A percentile compares a stretch with the other conserved stretches of the same genome.
Evolutionary conservation across 345 rosid genomes (phyloP).

Genomic region (Syzygium aromaticum): DNA sequence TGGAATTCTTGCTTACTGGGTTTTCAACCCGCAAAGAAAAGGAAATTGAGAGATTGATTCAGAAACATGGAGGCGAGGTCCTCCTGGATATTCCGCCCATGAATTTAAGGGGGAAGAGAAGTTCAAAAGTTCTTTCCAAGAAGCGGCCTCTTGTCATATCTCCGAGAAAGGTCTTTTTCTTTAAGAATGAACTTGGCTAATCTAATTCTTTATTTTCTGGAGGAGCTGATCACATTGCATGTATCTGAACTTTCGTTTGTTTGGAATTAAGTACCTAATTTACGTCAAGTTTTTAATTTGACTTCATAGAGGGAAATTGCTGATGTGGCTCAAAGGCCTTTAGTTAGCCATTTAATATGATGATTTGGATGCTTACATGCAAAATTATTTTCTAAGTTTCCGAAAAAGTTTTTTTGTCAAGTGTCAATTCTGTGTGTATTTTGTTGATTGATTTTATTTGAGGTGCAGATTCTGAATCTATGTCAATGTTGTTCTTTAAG

Average conservation of each 20-base stretch:
- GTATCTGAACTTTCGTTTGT: neutral
- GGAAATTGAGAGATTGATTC: slow-evolving; percentile 35
- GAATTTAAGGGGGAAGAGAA: slow-evolving; percentile 19
- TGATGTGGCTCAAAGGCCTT: neutral
- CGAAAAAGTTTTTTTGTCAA: neutral
- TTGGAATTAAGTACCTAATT: neutral
- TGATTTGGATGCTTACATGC: neutral
- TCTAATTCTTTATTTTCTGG: neutral
- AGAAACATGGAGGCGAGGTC: slow-evolving; percentile 44
- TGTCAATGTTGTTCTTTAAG: neutral
- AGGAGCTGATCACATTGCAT: neutral
- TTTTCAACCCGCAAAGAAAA: slow-evolving; percentile 43
- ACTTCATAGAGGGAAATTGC: neutral
- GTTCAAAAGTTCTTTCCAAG: slow-evolving; percentile 8
- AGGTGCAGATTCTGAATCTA: neutral
- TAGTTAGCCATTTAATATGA: neutral
- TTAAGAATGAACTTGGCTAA: neutral
- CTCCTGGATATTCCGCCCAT: slow-evolving; percentile 43
- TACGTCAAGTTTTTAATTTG: neutral
- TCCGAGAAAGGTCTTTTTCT: slow-evolving; percentile 37
- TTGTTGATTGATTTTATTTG: neutral
- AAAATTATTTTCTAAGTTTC: neutral
- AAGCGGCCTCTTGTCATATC: slow-evolving; percentile 39
- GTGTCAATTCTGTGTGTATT: neutral
- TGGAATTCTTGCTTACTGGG: slow-evolving; percentile 54